Percentiles rank a stretch among this genome's conserved stretches.
Evolutionary conservation across 192 early-diverging fungal genomes (phyloP).

Genomic region (Dissophora globulifera): DNA sequence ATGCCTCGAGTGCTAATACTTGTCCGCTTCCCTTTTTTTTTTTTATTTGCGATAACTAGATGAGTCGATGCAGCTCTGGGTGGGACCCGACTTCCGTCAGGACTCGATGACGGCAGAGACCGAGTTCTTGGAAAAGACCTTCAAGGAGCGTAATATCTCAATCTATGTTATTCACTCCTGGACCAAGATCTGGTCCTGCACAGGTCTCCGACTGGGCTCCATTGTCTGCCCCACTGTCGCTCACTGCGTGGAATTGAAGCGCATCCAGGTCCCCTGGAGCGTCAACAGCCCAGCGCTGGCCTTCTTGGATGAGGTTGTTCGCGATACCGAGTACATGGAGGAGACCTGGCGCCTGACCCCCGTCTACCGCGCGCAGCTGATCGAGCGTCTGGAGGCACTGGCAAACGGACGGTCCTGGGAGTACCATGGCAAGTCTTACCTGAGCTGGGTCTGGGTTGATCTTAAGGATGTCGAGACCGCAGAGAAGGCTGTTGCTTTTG

Average conservation of each 20-base stretch:
- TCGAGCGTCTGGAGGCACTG: conserved; percentile 50
- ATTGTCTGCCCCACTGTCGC: conserved; percentile 84
- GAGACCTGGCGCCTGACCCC: conserved; percentile 84
- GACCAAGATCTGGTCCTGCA: conserved; percentile 96
- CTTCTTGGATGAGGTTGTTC: conserved; percentile 82
- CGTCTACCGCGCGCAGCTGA: conserved; percentile 69
- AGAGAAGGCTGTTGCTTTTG: conserved; percentile 69
- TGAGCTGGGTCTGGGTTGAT: conserved; percentile 93
- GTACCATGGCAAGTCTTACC: conserved; percentile 77
- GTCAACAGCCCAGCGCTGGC: conserved; percentile 89
- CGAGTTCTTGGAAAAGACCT: conserved; percentile 70
- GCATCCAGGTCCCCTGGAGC: conserved; percentile 91
- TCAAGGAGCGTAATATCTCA: conserved; percentile 71
- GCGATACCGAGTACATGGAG: conserved; percentile 74
- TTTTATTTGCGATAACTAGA: conserved; percentile 54
- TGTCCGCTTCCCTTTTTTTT: neutral
- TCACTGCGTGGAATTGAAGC: conserved; percentile 79
- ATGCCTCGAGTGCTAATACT: too few relatives aligned
- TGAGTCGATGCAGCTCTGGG: conserved; percentile 97
- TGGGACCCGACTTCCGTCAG: conserved; percentile 78
- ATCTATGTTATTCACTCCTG: conserved; percentile 93
- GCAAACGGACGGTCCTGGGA: conserved; percentile 61
- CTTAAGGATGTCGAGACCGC: conserved; percentile 67
- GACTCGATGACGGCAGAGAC: conserved; percentile 86
- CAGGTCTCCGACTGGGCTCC: conserved; percentile 87